These are phyloP conservation scores for Russula compacta DNA, from an alignment of 768 basidiomycete genomes.

Conservation along the genomic window DNA sequence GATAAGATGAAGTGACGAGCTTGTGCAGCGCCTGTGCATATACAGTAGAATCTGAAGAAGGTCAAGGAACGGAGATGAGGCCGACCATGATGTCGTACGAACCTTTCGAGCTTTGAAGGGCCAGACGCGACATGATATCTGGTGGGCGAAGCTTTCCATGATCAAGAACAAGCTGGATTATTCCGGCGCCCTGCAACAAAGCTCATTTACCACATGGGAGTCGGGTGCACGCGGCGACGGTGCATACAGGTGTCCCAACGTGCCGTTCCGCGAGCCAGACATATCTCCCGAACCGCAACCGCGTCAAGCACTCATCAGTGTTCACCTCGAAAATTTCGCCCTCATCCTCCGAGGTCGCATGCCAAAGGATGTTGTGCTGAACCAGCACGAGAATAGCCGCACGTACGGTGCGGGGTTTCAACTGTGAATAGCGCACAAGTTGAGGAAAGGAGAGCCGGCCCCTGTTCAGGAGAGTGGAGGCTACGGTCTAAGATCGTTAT, in stretches of 20 bases:
- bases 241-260: conserved; percentile 61
- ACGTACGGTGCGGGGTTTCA: conserved; percentile 60
- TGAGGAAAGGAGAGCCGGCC: conserved; percentile 72
- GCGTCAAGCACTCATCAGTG: conserved; percentile 69
- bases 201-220: background rate
- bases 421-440: conserved; percentile 55
- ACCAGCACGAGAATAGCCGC: conserved; percentile 69
- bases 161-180: conserved; percentile 68
- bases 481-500: conserved; percentile 47
- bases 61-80: conserved; percentile 7
- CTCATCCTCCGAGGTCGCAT: conserved; percentile 61
- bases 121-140: conserved; percentile 51
- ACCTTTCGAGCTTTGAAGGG: conserved; percentile 53
- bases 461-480: conserved; percentile 62
- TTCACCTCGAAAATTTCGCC: conserved; percentile 77
- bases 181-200: conserved; percentile 54
- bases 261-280: conserved; percentile 62
- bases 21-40: conserved; percentile 58
- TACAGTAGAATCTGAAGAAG: conserved; percentile 28
- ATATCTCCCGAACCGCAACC: conserved; percentile 77
- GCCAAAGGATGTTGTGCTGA: conserved; percentile 91
- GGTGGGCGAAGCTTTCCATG: conserved; percentile 78
- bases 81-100: background rate
- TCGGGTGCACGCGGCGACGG: background rate
- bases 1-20: conserved; percentile 62